Conservation (phyloP, 2,329 filamentous ascomycete species). For the Catunica adiposa region DNA sequence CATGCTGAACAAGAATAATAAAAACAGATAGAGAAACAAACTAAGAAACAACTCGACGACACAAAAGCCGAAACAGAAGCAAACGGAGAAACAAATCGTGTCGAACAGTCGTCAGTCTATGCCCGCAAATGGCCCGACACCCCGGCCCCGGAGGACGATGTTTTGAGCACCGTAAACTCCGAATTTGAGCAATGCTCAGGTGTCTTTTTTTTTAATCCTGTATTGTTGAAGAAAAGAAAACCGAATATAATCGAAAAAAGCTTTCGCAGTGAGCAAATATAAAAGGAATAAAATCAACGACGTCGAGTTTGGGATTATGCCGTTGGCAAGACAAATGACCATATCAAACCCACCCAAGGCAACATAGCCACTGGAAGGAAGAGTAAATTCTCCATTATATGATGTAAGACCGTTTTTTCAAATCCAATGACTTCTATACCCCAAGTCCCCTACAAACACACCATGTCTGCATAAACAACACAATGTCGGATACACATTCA, state of each 20-base stretch:
- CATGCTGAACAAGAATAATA: slow-evolving; percentile 11
- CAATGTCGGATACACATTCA: background rate
- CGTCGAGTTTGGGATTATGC: background rate
- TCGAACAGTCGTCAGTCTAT: background rate
- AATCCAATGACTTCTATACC: too few species aligned
- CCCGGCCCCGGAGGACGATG: background rate
- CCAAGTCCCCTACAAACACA: too few species aligned
- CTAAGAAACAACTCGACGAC: background rate
- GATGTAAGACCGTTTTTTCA: too few species aligned
- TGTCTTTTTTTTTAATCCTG: background rate
- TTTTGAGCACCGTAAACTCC: background rate
- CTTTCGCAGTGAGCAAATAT: background rate
- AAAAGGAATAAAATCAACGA: background rate
- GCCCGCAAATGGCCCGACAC: background rate
- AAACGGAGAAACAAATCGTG: slow-evolving; percentile 5
- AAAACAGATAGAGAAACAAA: background rate
- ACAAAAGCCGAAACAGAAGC: background rate
- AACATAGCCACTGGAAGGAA: too few species aligned
- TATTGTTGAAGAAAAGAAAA: slow-evolving; percentile 1
- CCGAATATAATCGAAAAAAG: background rate
- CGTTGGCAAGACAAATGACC: background rate
- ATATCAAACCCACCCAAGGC: background rate
- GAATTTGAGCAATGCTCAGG: background rate
- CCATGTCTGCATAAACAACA: background rate
- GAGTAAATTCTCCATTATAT: too few species aligned